These are phyloP conservation scores for Cutaneotrichosporon sp. DNA, from an alignment of 1,284 basidiomycete genomes.

Conservation along the genomic window DNA sequence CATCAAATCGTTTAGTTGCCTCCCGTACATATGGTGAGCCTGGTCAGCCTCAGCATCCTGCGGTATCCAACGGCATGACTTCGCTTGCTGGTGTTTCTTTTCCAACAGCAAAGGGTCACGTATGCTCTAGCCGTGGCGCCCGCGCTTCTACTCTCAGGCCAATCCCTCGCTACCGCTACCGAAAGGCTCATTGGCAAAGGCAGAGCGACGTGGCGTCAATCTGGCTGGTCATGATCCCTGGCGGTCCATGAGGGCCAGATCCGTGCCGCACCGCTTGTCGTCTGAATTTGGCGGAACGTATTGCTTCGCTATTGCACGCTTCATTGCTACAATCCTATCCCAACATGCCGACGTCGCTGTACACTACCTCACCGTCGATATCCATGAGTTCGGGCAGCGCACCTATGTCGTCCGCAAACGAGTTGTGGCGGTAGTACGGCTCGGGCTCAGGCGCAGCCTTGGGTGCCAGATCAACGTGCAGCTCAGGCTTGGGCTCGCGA, in stretches of 20 bases:
- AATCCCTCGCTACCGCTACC: too few relatives aligned
- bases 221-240: background rate
- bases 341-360: background rate
- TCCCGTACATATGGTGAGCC: too few relatives aligned
- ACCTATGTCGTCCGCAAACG: background rate
- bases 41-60: too few relatives aligned
- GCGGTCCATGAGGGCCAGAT: background rate
- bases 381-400: background rate
- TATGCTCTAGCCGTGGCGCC: too few relatives aligned
- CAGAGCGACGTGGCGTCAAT: background rate
- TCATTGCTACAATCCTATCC: background rate
- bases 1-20: too few relatives aligned
- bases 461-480: background rate
- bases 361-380: background rate
- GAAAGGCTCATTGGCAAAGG: too few relatives aligned
- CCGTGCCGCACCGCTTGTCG: background rate
- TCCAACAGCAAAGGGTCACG: too few relatives aligned
- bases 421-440: slow-evolving; percentile 2
- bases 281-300: background rate
- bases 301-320: background rate
- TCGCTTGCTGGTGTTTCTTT: too few relatives aligned
- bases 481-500: slow-evolving; percentile 15
- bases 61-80: too few relatives aligned
- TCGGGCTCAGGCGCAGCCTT: background rate
- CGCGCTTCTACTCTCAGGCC: too few relatives aligned